Conservation (phyloP, 768 basidiomycete genomes). For the Scleroderma bovista region DNA sequence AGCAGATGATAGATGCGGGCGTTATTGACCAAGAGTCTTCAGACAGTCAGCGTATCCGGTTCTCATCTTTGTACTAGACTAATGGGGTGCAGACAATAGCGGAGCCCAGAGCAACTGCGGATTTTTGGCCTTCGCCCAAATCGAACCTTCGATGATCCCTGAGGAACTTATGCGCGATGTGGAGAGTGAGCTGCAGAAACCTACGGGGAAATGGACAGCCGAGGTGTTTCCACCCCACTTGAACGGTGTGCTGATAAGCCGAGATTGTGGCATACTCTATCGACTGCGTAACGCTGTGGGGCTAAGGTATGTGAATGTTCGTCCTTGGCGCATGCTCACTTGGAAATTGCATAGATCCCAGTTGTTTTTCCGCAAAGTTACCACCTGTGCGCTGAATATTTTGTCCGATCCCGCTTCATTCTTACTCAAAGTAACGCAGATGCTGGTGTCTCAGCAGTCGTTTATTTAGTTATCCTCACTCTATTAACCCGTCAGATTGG, state of each 20-base stretch:
- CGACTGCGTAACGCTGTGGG: constrained; percentile 64
- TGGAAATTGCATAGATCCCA: constrained; percentile 35
- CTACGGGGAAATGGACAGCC: constrained; percentile 65
- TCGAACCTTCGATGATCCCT: constrained; percentile 50
- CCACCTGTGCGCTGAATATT: constrained; percentile 43
- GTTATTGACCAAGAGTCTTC: constrained; percentile 49
- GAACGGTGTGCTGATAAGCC: constrained; percentile 67
- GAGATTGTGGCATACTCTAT: constrained; percentile 73
- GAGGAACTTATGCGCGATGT: constrained; percentile 57
- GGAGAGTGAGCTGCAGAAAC: constrained; percentile 68
- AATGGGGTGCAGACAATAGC: constrained; percentile 34
- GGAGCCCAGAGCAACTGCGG: constrained; percentile 47
- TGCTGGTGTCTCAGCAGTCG: constrained; percentile 61
- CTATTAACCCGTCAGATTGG: constrained; percentile 73
- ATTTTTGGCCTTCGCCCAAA: constrained; percentile 62
- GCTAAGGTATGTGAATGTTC: constrained; percentile 46
- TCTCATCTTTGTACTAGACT: not conserved
- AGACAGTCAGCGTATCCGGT: constrained; percentile 21
- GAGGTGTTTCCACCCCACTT: constrained; percentile 50
- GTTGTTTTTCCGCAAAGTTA: constrained; percentile 70
- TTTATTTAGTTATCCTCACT: constrained; percentile 61
- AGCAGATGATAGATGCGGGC: constrained; percentile 61
- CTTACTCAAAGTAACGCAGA: constrained; percentile 39
- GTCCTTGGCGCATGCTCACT: not conserved
- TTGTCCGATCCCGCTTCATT: not conserved